Percentiles rank a stretch among this genome's conserved stretches.
phyloP scores from a whole-genome alignment of 441 rosid species.

The Eruca vesicaria region DNA sequence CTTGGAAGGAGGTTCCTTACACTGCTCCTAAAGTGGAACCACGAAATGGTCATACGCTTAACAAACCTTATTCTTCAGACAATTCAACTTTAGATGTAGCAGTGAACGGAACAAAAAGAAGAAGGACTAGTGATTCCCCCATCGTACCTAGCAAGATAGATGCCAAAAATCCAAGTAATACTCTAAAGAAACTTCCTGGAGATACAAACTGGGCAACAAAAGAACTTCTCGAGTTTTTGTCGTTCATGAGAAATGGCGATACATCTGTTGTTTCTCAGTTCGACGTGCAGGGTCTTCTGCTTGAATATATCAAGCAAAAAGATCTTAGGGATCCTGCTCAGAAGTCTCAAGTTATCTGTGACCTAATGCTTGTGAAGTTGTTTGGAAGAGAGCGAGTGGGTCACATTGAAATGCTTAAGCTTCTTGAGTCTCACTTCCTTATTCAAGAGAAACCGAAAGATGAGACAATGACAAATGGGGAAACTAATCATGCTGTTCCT shows the following conservation, averaged over 20 bases:
- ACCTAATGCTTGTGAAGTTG: constrained; percentile 66
- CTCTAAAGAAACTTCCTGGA: constrained; percentile 37
- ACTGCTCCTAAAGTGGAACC: constrained; percentile 36
- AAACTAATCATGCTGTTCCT: constrained; percentile 40
- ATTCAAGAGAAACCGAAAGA: constrained; percentile 43
- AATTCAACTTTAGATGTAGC: constrained; percentile 43
- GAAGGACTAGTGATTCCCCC: constrained; percentile 46
- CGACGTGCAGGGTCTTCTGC: constrained; percentile 77
- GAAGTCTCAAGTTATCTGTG: constrained; percentile 75
- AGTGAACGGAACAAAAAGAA: constrained; percentile 53
- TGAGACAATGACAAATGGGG: constrained; percentile 37
- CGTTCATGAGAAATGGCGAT: constrained; percentile 82
- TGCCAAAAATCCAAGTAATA: constrained; percentile 34
- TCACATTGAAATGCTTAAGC: constrained; percentile 92
- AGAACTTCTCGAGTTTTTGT: constrained; percentile 87
- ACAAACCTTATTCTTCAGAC: constrained; percentile 35
- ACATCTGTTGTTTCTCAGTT: constrained; percentile 52
- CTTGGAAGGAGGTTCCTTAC: constrained; percentile 55
- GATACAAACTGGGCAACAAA: constrained; percentile 76
- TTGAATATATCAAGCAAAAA: constrained; percentile 66
- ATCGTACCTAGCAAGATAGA: constrained; percentile 39
- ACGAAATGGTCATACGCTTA: constrained; percentile 35
- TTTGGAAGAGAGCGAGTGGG: constrained; percentile 74
- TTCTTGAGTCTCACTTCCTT: constrained; percentile 81
- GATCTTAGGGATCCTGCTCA: constrained; percentile 80